Percentiles rank a stretch among this genome's conserved stretches.
Conservation (phyloP, 2,329 filamentous ascomycete genomes). For the Rutstroemia sp. region DNA sequence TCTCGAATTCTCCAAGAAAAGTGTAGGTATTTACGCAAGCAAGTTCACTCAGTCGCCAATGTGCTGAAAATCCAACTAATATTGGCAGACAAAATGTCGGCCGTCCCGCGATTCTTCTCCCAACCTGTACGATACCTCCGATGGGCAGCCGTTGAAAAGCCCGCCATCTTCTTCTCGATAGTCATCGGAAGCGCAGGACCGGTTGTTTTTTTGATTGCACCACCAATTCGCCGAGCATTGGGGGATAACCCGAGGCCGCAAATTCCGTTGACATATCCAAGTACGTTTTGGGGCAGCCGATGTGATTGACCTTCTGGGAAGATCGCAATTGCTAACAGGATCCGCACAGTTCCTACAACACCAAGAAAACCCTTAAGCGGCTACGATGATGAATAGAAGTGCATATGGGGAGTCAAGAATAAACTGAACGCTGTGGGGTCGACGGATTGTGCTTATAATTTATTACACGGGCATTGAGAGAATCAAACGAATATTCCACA, state of each 20-base stretch:
- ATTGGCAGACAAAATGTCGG: slow-evolving; percentile 47
- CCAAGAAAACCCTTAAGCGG: slow-evolving; percentile 53
- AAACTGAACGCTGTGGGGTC: not conserved
- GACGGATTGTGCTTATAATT: not conserved
- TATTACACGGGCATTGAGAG: slow-evolving; percentile 1
- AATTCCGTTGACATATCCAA: slow-evolving; percentile 86
- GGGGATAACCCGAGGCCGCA: slow-evolving; percentile 66
- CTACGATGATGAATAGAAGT: slow-evolving; percentile 45
- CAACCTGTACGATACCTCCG: slow-evolving; percentile 76
- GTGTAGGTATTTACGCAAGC: not conserved
- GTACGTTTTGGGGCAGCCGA: slow-evolving; percentile 48
- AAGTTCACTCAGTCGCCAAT: not conserved
- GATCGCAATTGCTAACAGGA: slow-evolving; percentile 16
- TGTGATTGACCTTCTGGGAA: not conserved
- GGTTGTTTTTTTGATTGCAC: slow-evolving; percentile 59
- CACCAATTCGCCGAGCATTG: slow-evolving; percentile 63
- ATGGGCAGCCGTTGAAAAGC: slow-evolving; percentile 83
- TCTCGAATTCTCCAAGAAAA: no score
- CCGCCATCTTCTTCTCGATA: slow-evolving; percentile 85
- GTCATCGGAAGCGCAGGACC: slow-evolving; percentile 69
- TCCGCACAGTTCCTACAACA: slow-evolving; percentile 44
- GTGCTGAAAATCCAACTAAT: slow-evolving; percentile 8
- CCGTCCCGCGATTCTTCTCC: slow-evolving; percentile 73
- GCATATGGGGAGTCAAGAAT: not conserved
- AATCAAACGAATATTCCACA: slow-evolving; percentile 7